Conservation (phyloP, 768 basidiomycete species). For the Agaricus blazei region DNA sequence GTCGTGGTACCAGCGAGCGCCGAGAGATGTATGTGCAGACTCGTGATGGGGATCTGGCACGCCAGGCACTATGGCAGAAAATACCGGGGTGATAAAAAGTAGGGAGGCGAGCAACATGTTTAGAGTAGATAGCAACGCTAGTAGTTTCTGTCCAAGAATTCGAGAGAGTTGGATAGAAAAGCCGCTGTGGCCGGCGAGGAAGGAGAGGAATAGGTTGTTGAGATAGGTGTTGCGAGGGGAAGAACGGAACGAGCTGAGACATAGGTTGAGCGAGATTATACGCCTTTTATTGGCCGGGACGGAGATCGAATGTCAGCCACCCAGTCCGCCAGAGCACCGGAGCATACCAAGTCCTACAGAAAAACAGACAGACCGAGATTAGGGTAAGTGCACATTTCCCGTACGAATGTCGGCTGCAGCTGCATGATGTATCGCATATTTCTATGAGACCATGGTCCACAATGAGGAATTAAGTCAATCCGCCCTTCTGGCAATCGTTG, state of each 20-base stretch:
- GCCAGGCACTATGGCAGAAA: conserved; percentile 8
- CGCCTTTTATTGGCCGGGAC: not conserved
- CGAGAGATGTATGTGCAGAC: conserved; percentile 25
- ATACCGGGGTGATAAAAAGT: conserved; percentile 2
- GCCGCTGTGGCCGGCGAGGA: not conserved
- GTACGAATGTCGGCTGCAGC: no score
- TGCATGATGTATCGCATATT: no score
- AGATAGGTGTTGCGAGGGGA: not conserved
- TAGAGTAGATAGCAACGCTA: not conserved
- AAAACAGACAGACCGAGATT: no score
- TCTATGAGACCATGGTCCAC: no score
- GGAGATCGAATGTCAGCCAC: conserved; percentile 5
- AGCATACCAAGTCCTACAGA: no score
- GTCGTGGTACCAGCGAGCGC: conserved; percentile 56
- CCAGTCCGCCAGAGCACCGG: not conserved
- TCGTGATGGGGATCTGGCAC: conserved; percentile 14
- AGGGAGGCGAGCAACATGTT: conserved; percentile 10
- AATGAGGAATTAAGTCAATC: no score
- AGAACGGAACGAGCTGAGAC: not conserved
- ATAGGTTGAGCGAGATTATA: not conserved
- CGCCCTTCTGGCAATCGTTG: no score
- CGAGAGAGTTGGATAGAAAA: conserved; percentile 2
- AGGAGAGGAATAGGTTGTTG: not conserved
- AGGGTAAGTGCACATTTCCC: no score
- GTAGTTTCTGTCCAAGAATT: not conserved